Conservation (phyloP, 2,329 filamentous ascomycete genomes). For the Talaromyces albobiverticillius region DNA sequence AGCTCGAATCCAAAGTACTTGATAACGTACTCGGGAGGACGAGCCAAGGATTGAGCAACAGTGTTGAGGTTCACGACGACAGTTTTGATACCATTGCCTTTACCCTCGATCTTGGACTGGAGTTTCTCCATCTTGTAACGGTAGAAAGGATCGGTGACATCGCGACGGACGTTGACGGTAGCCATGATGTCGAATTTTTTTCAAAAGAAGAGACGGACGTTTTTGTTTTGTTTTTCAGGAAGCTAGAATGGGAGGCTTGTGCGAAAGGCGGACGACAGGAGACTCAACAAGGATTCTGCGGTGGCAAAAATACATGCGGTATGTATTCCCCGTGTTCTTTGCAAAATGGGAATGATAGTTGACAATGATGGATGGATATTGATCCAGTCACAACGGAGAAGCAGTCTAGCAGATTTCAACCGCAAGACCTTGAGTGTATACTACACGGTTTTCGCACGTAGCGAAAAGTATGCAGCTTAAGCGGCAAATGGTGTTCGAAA, state of each 20-base stretch:
- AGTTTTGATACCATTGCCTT: slow-evolving; percentile 99
- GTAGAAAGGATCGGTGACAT: slow-evolving; percentile 98
- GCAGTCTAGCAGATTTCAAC: slow-evolving; percentile 58
- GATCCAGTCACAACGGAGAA: slow-evolving; percentile 29
- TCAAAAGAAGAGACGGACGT: slow-evolving; percentile 26
- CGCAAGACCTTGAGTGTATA: slow-evolving; percentile 85
- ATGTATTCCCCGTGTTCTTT: slow-evolving; percentile 6
- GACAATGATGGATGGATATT: slow-evolving; percentile 31
- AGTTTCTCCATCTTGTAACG: slow-evolving; percentile 99
- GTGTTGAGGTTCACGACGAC: slow-evolving; percentile 96
- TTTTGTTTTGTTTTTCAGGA: slow-evolving; percentile 24
- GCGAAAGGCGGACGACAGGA: slow-evolving; percentile 32
- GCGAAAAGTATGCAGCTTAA: slow-evolving; percentile 96
- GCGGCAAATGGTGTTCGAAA: slow-evolving; percentile 89
- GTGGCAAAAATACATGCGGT: slow-evolving; percentile 60
- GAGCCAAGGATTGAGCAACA: slow-evolving; percentile 86
- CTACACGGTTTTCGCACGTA: slow-evolving; percentile 92
- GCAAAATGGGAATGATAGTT: slow-evolving; percentile 18
- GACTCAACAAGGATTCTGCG: slow-evolving; percentile 45
- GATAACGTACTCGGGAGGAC: slow-evolving; percentile 92
- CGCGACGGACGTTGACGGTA: slow-evolving; percentile 96
- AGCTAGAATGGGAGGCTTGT: slow-evolving; percentile 27
- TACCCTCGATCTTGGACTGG: slow-evolving; percentile 99
- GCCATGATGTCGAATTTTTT: slow-evolving; percentile 69
- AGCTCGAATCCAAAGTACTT: slow-evolving; percentile 99